Base-by-base conservation (phyloP, 208 protist genomes). In the Kentomonas sorsogonicus region DNA sequence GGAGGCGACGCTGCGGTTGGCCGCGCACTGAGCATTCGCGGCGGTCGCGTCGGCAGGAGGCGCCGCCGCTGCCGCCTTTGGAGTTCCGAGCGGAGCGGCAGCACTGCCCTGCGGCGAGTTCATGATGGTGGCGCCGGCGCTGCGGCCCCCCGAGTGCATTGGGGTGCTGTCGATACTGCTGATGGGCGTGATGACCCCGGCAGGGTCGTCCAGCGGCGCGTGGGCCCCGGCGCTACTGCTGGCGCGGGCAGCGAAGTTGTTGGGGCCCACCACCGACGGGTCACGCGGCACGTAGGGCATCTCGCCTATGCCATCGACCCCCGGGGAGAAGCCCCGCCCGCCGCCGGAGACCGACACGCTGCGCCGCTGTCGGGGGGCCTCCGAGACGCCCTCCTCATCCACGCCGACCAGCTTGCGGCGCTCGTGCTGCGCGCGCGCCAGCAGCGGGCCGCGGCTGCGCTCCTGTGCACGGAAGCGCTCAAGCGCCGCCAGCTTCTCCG, bases 401-500 rank as follows among this genome's bases (percentile, higher is more conserved):
- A 61, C 53, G 3, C 67, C 48, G 10, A 79, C 26, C 10, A 81
- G 43, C 44, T 71, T 63, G 6, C 63, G 58, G n/a, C 76, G 70
- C 52, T 67, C 57, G 41, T 70, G 56, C 18, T 61, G 72, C 36
- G 76, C 60, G 0, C 59, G 22, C 15, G 65, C 52, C 38, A 89
- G 66, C 0, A 46, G 63, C 18, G 54, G 18, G 3, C 56, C 34
- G 16, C 81, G 81, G 1, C 55, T 40, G n/a, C 53, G 53, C 55
- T 89, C 74, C 43, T 89, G 74, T 13, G 56, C 53, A 33, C 40
- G 18, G 60, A 69, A 85, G 10, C 63, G 36, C 20, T 63, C 60
- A 48, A 70, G 84, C 7, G 82, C 82, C 0, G 71, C 54, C 7
- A 85, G 55, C 63, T 89, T 89, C 60, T 89, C 82, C 40, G 75